Evolutionary conservation across 208 protist genomes (phyloP), one percentile per base, ranked within the genome.

Genomic region (Herpetomonas tarakana): DNA sequence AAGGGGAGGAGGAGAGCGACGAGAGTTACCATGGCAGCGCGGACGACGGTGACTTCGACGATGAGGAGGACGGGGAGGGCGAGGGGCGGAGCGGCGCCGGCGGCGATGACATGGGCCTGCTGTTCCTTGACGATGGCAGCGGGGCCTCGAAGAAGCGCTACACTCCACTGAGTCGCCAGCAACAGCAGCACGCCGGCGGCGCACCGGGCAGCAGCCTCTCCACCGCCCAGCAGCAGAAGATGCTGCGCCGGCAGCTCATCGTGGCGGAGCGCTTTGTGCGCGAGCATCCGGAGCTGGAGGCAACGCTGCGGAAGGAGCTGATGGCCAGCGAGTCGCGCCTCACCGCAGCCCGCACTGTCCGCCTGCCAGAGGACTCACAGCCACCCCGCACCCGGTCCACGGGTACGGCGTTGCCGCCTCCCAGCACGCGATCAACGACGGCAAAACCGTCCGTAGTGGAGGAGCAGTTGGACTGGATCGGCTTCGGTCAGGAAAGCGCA

Each of bases 221-320:
- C 9, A 19, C 22, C 19, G 7, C 7, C 11, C 22, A 50, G 41
- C 58, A 47, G 35, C 52, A 35, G 26, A 9, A 24, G 11, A 14
- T 22, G n/a, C 16, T 47, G 54, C 54, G 19, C 18, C 22, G 27
- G 7, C 50, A 55, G 9, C 46, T 28, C 4, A 56, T 46, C 9
- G 49, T 47, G 2, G 52, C 54, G 12, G 50, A 70, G 44, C 54
- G 64, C 31, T 74, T 62, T 45, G 51, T 70, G 52, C 68, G 58
- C 16, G 68, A 71, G 11, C 60, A 56, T 7, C 69, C 75, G 21
- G 63, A 66, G 50, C 58, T 59, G 39, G 73, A 60, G 75, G 54
- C 70, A 16, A 58, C 35, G 29, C 56, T 76, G 58, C 75, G 71
- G 26, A 31, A 65, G 0, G 58, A 77, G 50, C 18, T 82, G 30